phyloP scores from a whole-genome alignment of 768 basidiomycete species.

The Erythrobasidium yunnanense region DNA sequence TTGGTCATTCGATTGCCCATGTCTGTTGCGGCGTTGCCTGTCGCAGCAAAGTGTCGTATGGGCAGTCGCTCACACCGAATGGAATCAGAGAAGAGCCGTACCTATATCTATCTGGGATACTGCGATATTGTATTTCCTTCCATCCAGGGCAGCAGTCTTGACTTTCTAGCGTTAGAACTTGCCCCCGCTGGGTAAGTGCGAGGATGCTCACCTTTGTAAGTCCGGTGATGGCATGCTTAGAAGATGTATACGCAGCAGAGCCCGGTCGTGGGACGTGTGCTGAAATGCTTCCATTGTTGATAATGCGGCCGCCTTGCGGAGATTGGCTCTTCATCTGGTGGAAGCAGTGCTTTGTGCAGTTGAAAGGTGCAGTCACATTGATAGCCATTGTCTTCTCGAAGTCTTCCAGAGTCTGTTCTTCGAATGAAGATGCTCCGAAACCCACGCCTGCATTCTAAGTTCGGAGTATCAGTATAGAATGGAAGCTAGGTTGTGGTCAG shows the following conservation, averaged over 20 bases:
- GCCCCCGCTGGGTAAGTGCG: background rate
- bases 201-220: conserved; percentile 48
- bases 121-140: conserved; percentile 59
- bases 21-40: conserved; percentile 61
- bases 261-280: conserved; percentile 60
- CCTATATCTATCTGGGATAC: conserved; percentile 77
- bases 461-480: background rate
- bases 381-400: conserved; percentile 59
- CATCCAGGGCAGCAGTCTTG: conserved; percentile 59
- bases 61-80: too few relatives aligned
- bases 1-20: conserved; percentile 48
- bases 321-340: conserved; percentile 59
- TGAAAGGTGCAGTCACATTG: conserved; percentile 62
- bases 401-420: conserved; percentile 52
- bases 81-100: conserved; percentile 39
- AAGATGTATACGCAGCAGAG: conserved; percentile 55
- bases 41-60: background rate
- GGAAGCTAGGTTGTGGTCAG: background rate
- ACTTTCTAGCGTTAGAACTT: background rate
- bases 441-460: conserved; percentile 63
- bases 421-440: conserved; percentile 49
- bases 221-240: conserved; percentile 70
- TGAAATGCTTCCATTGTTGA: conserved; percentile 75
- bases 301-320: conserved; percentile 60
- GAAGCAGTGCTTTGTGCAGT: conserved; percentile 68